Evolutionary conservation across 2,329 filamentous ascomycete genomes (phyloP).

Genomic region (Neopestalotiopsis rosae): DNA sequence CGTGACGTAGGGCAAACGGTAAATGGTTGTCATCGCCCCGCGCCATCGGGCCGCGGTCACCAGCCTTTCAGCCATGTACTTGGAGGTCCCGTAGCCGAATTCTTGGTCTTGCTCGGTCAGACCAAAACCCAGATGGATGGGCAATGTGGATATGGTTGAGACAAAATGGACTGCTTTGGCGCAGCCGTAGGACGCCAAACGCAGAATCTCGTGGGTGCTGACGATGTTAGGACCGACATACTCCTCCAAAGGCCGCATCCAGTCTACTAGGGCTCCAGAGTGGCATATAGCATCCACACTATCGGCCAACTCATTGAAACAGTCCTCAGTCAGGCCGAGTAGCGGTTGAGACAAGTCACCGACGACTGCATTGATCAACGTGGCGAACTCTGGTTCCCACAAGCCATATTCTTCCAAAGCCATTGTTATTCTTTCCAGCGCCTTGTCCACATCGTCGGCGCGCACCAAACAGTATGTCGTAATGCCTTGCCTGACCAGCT

Average conservation of each 20-base stretch:
- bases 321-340: slow-evolving; percentile 28
- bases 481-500: slow-evolving; percentile 30
- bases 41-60: slow-evolving; percentile 34
- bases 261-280: slow-evolving; percentile 35
- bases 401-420: slow-evolving; percentile 28
- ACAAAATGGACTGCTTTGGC: slow-evolving; percentile 34
- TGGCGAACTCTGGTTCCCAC: slow-evolving; percentile 28
- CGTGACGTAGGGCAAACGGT: slow-evolving; percentile 34
- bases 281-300: slow-evolving; percentile 33
- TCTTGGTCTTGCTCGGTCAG: slow-evolving; percentile 31
- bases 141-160: slow-evolving; percentile 35
- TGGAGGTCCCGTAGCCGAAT: slow-evolving; percentile 35
- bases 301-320: slow-evolving; percentile 31
- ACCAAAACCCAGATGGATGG: slow-evolving; percentile 31
- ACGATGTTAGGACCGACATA: slow-evolving; percentile 37
- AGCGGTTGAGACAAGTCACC: slow-evolving; percentile 32
- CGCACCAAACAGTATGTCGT: slow-evolving; percentile 31
- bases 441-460: slow-evolving; percentile 23
- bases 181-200: slow-evolving; percentile 32
- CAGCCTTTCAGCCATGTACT: slow-evolving; percentile 32
- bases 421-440: slow-evolving; percentile 24
- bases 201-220: slow-evolving; percentile 35
- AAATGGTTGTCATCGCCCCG: slow-evolving; percentile 30
- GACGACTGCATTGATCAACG: slow-evolving; percentile 27
- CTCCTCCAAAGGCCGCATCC: slow-evolving; percentile 35